Conservation (phyloP, 768 basidiomycete species). For the Lactifluus pinguis region DNA sequence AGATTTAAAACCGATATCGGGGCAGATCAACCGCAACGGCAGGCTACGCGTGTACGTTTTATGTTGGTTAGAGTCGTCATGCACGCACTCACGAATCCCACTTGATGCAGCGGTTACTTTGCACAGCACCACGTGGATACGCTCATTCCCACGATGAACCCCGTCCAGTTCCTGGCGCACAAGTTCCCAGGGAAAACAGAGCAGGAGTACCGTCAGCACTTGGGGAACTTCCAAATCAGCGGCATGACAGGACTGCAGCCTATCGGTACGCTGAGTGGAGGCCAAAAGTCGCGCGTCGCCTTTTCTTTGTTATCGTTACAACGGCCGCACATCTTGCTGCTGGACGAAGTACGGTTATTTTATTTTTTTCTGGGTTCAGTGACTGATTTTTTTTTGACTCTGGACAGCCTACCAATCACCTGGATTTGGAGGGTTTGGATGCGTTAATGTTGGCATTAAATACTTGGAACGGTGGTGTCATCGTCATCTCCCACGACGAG, state of each 20-base stretch:
- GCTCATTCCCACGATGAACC: slow-evolving; percentile 73
- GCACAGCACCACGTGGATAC: slow-evolving; percentile 96
- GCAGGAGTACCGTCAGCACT: slow-evolving; percentile 91
- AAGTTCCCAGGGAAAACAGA: slow-evolving; percentile 92
- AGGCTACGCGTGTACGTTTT: slow-evolving; percentile 71
- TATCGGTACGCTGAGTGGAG: slow-evolving; percentile 89
- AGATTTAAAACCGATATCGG: slow-evolving; percentile 62
- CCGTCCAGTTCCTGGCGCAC: slow-evolving; percentile 87
- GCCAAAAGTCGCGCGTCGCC: slow-evolving; percentile 93
- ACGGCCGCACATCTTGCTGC: slow-evolving; percentile 82
- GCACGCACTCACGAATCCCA: background rate
- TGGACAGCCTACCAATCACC: slow-evolving; percentile 79
- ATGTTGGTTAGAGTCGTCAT: background rate
- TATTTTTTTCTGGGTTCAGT: background rate
- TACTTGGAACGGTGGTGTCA: slow-evolving; percentile 85
- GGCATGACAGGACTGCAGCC: slow-evolving; percentile 88
- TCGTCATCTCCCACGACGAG: slow-evolving; percentile 93
- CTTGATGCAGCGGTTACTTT: slow-evolving; percentile 65
- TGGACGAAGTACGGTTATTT: slow-evolving; percentile 68
- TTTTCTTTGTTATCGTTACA: slow-evolving; percentile 82
- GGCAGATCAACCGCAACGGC: slow-evolving; percentile 85
- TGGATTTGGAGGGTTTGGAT: slow-evolving; percentile 97
- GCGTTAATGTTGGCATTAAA: slow-evolving; percentile 80
- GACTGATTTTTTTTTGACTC: background rate
- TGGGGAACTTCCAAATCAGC: slow-evolving; percentile 96